Percentiles rank a stretch among this genome's conserved stretches.
These are phyloP conservation scores for Boeremia lycopersici DNA, from an alignment of 2,329 filamentous ascomycete genomes.

Conservation along the genomic window DNA sequence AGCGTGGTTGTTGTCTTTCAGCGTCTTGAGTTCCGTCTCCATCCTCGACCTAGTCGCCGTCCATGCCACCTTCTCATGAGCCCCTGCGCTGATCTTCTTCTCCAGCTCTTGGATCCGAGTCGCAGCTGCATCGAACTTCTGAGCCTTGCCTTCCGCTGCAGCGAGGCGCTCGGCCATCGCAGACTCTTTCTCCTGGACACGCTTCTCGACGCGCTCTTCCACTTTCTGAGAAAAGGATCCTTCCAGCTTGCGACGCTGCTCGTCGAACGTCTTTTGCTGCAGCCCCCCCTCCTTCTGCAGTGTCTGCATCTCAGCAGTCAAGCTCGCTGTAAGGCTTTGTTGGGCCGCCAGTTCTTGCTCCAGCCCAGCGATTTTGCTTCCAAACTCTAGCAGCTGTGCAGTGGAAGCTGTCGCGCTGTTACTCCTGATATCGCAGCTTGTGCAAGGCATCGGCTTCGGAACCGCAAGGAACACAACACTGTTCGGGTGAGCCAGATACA, in stretches of 20 bases:
- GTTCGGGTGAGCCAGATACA: too few relatives aligned
- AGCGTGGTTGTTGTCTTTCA: background rate
- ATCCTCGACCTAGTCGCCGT: background rate
- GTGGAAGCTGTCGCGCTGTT: too few relatives aligned
- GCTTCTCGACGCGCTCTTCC: background rate
- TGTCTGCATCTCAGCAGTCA: background rate
- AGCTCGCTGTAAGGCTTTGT: background rate
- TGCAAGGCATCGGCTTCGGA: too few relatives aligned
- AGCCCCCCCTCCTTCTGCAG: background rate
- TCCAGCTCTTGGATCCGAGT: background rate
- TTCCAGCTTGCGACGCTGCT: background rate
- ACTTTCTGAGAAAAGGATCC: background rate
- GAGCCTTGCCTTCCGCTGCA: background rate
- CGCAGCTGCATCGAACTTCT: background rate
- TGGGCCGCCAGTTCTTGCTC: background rate
- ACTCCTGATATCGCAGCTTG: too few relatives aligned
- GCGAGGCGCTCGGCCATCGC: background rate
- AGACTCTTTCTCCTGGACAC: background rate
- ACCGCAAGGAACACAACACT: too few relatives aligned
- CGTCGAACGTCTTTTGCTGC: background rate
- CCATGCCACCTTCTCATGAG: background rate
- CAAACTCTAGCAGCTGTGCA: background rate
- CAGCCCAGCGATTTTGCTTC: background rate
- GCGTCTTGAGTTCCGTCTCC: background rate
- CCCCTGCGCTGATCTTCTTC: background rate